A percentile compares a stretch with the other conserved stretches of the same genome.
Evolutionary conservation across 306 rosid genomes (phyloP).

Genomic region (Senna tora): DNA sequence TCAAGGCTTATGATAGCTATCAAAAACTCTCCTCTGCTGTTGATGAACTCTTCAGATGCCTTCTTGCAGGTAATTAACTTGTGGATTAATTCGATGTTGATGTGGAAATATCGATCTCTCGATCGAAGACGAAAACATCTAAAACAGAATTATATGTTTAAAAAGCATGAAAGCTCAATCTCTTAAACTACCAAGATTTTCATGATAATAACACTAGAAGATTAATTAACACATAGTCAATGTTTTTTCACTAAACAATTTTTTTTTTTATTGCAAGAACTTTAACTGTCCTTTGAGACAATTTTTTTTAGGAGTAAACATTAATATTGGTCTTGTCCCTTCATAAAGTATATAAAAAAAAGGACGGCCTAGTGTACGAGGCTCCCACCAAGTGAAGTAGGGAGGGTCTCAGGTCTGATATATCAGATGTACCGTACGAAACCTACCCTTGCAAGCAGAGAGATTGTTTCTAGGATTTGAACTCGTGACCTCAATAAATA

Average conservation of each 20-base stretch:
- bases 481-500: too few relatives aligned
- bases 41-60: conserved; percentile 82
- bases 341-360: too few relatives aligned
- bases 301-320: neutral
- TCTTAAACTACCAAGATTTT: too few relatives aligned
- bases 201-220: too few relatives aligned
- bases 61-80: conserved; percentile 68
- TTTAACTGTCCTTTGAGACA: neutral
- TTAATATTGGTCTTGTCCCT: too few relatives aligned
- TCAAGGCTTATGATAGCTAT: conserved; percentile 74
- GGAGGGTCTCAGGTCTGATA: too few relatives aligned
- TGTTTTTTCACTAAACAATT: conserved; percentile 37
- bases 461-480: too few relatives aligned
- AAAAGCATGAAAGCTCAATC: neutral
- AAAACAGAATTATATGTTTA: neutral
- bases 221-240: conserved; percentile 38
- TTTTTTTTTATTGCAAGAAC: conserved; percentile 21
- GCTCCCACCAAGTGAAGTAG: too few relatives aligned
- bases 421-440: too few relatives aligned
- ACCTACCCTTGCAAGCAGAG: too few relatives aligned
- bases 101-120: too few relatives aligned
- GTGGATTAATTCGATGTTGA: neutral
- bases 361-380: too few relatives aligned
- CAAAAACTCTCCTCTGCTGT: conserved; percentile 76
- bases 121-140: neutral